Conservation (phyloP, 1,139 yeast species). For the Suhomyces bolitotheri region DNA sequence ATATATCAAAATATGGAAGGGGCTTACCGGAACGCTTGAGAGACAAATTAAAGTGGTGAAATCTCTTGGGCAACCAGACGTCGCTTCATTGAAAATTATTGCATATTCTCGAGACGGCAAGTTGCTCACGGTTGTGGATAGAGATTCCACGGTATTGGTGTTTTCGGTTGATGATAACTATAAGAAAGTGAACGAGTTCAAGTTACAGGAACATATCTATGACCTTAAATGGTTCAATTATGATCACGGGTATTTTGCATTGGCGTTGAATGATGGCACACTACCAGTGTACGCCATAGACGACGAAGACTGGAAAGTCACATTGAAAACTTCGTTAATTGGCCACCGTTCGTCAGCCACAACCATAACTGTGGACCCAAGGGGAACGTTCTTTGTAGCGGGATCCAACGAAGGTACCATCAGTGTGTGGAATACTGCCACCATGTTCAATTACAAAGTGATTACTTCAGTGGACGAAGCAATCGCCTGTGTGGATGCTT, state of each 20-base stretch:
- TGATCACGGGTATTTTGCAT: constrained; percentile 30
- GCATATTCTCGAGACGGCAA: constrained; percentile 57
- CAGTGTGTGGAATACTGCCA: constrained; percentile 56
- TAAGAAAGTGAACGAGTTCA: constrained; percentile 25
- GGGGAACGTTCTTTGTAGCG: constrained; percentile 54
- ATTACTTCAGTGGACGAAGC: constrained; percentile 53
- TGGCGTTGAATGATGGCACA: constrained; percentile 45
- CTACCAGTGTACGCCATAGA: constrained; percentile 27
- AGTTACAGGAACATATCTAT: constrained; percentile 32
- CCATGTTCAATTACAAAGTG: constrained; percentile 46
- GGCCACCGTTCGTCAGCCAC: constrained; percentile 59
- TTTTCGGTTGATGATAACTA: constrained; percentile 29
- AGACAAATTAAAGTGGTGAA: constrained; percentile 33
- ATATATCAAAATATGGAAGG: constrained; percentile 60
- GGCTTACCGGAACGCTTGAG: constrained; percentile 37
- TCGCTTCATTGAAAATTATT: constrained; percentile 30
- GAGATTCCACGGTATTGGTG: constrained; percentile 32
- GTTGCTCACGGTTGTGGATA: constrained; percentile 50
- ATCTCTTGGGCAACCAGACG: constrained; percentile 12
- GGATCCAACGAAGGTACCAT: constrained; percentile 75
- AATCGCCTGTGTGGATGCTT: constrained; percentile 43
- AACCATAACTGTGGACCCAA: constrained; percentile 55
- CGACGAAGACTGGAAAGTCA: constrained; percentile 3
- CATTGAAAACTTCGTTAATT: constrained; percentile 29
- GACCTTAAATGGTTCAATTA: constrained; percentile 33